Percentiles rank a stretch among this genome's conserved stretches.
phyloP scores from a whole-genome alignment of 352 stramenopile species.

The Phytophthora tubulina region DNA sequence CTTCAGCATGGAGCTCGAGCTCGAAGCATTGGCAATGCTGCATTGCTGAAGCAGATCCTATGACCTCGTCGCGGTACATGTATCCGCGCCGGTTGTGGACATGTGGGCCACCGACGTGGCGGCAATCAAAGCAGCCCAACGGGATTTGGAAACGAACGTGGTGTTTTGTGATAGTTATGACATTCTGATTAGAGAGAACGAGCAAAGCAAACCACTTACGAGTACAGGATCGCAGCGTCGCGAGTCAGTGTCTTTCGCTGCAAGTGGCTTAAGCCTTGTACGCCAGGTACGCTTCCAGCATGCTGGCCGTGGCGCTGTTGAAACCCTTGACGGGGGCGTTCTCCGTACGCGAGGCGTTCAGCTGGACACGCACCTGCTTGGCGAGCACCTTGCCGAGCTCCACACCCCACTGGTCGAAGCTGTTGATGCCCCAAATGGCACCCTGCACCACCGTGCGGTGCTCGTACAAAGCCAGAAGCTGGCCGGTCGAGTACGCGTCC shows the following conservation, averaged over 20 bases:
- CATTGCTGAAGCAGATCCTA: too few relatives aligned
- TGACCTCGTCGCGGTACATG: too few relatives aligned
- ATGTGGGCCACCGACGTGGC: too few relatives aligned
- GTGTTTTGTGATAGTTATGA: conserved; percentile 33
- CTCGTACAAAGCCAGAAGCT: conserved; percentile 99
- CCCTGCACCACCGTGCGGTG: conserved; percentile 97
- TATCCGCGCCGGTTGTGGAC: too few relatives aligned
- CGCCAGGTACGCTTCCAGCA: conserved; percentile 95
- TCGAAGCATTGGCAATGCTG: too few relatives aligned
- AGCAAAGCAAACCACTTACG: conserved; percentile 15
- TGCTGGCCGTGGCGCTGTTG: conserved; percentile 93
- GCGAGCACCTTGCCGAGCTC: conserved; percentile 99
- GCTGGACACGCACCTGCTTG: conserved; percentile 94
- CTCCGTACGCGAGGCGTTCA: conserved; percentile 81
- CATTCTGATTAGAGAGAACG: conserved; percentile 10
- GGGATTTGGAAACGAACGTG: neutral
- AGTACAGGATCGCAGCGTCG: neutral
- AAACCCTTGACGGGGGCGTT: conserved; percentile 92
- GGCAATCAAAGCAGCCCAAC: too few relatives aligned
- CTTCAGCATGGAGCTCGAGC: too few relatives aligned
- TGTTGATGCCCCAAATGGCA: conserved; percentile 99
- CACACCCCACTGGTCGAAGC: conserved; percentile 99
- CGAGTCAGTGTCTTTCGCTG: neutral
- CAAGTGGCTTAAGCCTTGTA: conserved; percentile 63
- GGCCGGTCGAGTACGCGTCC: conserved; percentile 95